These are phyloP conservation scores for Capsicum chinense DNA, from an alignment of 257 asterid species.

Conservation along the genomic window DNA sequence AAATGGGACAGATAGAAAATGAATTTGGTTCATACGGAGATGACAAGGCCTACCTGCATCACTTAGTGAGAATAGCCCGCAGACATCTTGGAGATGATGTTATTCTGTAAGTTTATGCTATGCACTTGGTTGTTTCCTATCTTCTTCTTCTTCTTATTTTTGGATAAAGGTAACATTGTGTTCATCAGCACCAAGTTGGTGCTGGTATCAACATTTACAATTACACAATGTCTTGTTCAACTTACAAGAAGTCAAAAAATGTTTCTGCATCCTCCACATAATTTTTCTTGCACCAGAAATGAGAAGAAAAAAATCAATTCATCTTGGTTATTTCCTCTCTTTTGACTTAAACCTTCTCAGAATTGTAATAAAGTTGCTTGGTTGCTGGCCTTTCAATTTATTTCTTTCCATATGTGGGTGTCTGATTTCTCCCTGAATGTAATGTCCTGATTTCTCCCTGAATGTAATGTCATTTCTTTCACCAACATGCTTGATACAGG, in stretches of 20 bases:
- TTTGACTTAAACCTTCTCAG: constrained; percentile 1
- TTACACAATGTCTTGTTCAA: background rate
- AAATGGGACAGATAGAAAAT: constrained; percentile 78
- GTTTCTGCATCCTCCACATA: background rate
- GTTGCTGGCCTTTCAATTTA: background rate
- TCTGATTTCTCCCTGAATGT: background rate
- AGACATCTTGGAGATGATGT: constrained; percentile 75
- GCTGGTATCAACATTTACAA: background rate
- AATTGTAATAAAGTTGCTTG: background rate
- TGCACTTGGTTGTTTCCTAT: background rate
- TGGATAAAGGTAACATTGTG: background rate
- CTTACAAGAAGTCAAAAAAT: background rate
- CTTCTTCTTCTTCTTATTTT: background rate
- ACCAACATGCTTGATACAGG: background rate
- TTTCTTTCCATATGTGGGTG: background rate
- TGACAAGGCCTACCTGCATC: constrained; percentile 86
- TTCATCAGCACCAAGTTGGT: background rate
- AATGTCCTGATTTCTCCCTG: constrained; percentile 3
- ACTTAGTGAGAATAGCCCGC: constrained; percentile 79
- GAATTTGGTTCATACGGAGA: constrained; percentile 95
- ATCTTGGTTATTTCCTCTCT: constrained; percentile 8
- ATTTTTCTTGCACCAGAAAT: background rate
- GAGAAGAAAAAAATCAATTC: background rate
- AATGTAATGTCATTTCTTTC: background rate
- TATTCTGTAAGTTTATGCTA: constrained; percentile 59